A percentile compares a stretch with the other conserved stretches of the same genome.
Evolutionary conservation across 2,329 filamentous ascomycete genomes (phyloP).

Genomic region (Diaporthe eres): DNA sequence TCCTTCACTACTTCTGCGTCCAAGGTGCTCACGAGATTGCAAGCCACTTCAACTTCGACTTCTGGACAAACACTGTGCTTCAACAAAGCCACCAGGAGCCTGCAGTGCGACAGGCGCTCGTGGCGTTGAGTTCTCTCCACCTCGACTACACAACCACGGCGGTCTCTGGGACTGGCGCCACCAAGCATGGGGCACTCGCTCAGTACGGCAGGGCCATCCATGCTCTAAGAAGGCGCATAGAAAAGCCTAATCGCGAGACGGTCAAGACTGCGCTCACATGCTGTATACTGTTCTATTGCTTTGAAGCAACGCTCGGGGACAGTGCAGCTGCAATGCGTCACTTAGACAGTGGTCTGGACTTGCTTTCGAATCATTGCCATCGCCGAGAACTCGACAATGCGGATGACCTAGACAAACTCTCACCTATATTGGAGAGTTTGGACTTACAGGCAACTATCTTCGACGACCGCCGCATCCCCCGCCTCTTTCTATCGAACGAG

Average conservation of each 20-base stretch:
- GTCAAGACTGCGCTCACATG: neutral
- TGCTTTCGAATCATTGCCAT: neutral
- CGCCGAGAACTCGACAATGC: neutral
- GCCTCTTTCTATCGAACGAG: neutral
- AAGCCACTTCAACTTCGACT: slow-evolving; percentile 12
- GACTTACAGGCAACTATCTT: slow-evolving; percentile 9
- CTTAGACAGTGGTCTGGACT: neutral
- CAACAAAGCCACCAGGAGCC: slow-evolving; percentile 4
- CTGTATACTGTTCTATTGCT: neutral
- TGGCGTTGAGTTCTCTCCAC: neutral
- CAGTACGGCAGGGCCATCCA: slow-evolving; percentile 1
- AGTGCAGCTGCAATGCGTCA: neutral
- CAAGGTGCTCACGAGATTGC: slow-evolving; percentile 1
- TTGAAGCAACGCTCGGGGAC: neutral
- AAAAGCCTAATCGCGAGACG: neutral
- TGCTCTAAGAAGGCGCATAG: neutral
- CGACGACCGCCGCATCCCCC: neutral
- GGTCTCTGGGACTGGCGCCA: neutral
- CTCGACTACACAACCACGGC: neutral
- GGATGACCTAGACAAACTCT: neutral
- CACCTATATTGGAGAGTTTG: neutral
- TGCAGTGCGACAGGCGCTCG: neutral
- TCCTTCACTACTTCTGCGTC: neutral
- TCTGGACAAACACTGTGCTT: neutral
- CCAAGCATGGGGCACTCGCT: neutral